A percentile compares a stretch with the other conserved stretches of the same genome.
Evolutionary conservation across 495 filamentous ascomycete species (phyloP).

Genomic region (Pyrenopolyporus hunteri): DNA sequence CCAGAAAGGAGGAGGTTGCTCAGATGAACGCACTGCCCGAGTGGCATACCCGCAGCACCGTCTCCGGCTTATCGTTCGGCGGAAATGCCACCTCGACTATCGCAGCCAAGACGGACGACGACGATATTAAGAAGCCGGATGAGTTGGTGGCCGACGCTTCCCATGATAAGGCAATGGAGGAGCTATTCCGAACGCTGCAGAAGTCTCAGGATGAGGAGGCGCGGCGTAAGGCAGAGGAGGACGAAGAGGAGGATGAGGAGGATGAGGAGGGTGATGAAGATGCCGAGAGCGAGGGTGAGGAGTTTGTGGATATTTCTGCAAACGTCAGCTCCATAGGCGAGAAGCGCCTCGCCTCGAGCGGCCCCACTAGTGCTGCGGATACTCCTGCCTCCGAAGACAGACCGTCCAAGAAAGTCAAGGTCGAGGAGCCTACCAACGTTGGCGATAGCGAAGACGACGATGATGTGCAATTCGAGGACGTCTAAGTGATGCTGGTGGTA

Average conservation of each 20-base stretch:
- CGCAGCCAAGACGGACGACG: slow-evolving; percentile 59
- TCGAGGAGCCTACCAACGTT: slow-evolving; percentile 53
- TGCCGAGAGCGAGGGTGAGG: slow-evolving; percentile 50
- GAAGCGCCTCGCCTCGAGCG: slow-evolving; percentile 41
- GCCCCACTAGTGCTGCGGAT: slow-evolving; percentile 44
- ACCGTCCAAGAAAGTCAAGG: slow-evolving; percentile 61
- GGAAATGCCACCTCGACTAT: slow-evolving; percentile 50
- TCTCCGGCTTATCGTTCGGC: slow-evolving; percentile 55
- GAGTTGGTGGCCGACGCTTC: slow-evolving; percentile 48
- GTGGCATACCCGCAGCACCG: slow-evolving; percentile 89
- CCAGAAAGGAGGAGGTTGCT: slow-evolving; percentile 74
- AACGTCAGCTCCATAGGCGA: slow-evolving; percentile 32
- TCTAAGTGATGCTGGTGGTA: slow-evolving; percentile 32
- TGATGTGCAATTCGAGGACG: slow-evolving; percentile 72
- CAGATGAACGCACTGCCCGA: slow-evolving; percentile 84
- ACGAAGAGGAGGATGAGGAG: slow-evolving; percentile 57
- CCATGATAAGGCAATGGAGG: slow-evolving; percentile 52
- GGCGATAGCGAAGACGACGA: slow-evolving; percentile 61
- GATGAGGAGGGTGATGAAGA: slow-evolving; percentile 53
- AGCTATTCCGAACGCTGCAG: slow-evolving; percentile 60
- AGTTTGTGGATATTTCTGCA: slow-evolving; percentile 45
- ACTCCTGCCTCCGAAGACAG: slow-evolving; percentile 51
- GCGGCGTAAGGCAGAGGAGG: slow-evolving; percentile 52
- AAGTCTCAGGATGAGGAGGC: slow-evolving; percentile 58
- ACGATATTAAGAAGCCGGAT: slow-evolving; percentile 48